A percentile compares a stretch with the other conserved stretches of the same genome.
Conservation (phyloP, 257 asterid genomes). For the Asclepias syriaca region DNA sequence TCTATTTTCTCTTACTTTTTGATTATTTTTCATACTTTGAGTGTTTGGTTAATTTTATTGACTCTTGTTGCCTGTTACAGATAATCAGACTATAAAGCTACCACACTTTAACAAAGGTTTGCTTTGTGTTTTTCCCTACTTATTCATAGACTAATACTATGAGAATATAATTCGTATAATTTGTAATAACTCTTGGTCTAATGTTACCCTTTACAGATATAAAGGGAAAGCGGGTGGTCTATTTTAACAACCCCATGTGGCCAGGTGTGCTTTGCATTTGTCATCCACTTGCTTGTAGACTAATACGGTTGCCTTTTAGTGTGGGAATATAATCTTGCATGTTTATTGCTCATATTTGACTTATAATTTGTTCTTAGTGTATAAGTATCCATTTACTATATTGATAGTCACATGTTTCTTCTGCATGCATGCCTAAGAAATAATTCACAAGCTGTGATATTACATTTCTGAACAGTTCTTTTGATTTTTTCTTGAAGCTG, state of each 20-base stretch:
- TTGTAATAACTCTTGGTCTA: slow-evolving; percentile 3
- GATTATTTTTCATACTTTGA: slow-evolving; percentile 1
- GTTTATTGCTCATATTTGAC: neutral
- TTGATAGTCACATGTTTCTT: neutral
- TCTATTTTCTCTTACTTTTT: neutral
- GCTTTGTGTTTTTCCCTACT: slow-evolving; percentile 2
- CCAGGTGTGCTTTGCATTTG: slow-evolving; percentile 53
- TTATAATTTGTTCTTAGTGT: neutral
- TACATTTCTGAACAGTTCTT: neutral
- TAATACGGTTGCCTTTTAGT: neutral
- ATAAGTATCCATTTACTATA: neutral
- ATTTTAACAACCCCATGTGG: slow-evolving; percentile 99
- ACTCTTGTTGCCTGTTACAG: slow-evolving; percentile 35
- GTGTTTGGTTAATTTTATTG: slow-evolving; percentile 8
- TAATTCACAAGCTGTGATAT: neutral
- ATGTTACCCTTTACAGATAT: slow-evolving; percentile 38
- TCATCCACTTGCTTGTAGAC: neutral
- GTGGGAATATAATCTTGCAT: neutral
- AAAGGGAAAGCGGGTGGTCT: slow-evolving; percentile 33
- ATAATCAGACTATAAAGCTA: slow-evolving; percentile 29
- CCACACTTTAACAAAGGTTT: slow-evolving; percentile 80
- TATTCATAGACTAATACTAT: neutral
- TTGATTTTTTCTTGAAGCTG: neutral
- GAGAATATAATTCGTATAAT: neutral
- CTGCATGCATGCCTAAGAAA: neutral